These are phyloP conservation scores for Cryptococcus jaspeensis DNA, from an alignment of 1,284 basidiomycete genomes.

Conservation along the genomic window DNA sequence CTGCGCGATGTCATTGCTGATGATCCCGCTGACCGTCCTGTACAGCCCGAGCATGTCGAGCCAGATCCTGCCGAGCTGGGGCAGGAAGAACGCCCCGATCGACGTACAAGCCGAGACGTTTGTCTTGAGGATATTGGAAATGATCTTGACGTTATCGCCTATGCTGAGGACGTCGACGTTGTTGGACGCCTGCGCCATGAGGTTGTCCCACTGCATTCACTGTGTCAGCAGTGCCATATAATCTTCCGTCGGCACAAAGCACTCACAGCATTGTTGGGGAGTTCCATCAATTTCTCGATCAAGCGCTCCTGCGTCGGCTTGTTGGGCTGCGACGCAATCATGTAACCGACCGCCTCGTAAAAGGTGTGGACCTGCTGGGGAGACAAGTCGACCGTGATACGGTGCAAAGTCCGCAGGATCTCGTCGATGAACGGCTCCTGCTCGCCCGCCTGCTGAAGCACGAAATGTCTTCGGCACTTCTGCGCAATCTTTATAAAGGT, in stretches of 20 bases:
- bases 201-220: slow-evolving; percentile 77
- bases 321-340: slow-evolving; percentile 99
- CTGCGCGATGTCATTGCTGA: slow-evolving; percentile 85
- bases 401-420: slow-evolving; percentile 85
- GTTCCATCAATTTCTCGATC: slow-evolving; percentile 92
- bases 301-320: slow-evolving; percentile 94
- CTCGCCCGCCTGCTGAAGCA: slow-evolving; percentile 97
- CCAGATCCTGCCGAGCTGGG: slow-evolving; percentile 94
- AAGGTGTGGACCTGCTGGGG: slow-evolving; percentile 96
- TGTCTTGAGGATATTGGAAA: slow-evolving; percentile 96
- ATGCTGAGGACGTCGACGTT: slow-evolving; percentile 90
- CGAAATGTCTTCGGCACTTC: slow-evolving; percentile 96
- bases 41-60: slow-evolving; percentile 98
- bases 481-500: slow-evolving; percentile 99
- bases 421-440: slow-evolving; percentile 98
- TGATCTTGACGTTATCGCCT: slow-evolving; percentile 93
- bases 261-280: slow-evolving; percentile 90
- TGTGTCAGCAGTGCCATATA: neutral
- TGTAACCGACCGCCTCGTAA: slow-evolving; percentile 98
- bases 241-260: neutral
- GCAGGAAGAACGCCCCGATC: slow-evolving; percentile 94
- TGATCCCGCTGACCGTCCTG: slow-evolving; percentile 96
- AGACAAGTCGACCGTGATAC: slow-evolving; percentile 92
- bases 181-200: slow-evolving; percentile 94
- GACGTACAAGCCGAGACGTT: slow-evolving; percentile 98